Evolutionary conservation across 1,139 yeast genomes (phyloP).

Genomic region (Scheffersomyces lignicola): DNA sequence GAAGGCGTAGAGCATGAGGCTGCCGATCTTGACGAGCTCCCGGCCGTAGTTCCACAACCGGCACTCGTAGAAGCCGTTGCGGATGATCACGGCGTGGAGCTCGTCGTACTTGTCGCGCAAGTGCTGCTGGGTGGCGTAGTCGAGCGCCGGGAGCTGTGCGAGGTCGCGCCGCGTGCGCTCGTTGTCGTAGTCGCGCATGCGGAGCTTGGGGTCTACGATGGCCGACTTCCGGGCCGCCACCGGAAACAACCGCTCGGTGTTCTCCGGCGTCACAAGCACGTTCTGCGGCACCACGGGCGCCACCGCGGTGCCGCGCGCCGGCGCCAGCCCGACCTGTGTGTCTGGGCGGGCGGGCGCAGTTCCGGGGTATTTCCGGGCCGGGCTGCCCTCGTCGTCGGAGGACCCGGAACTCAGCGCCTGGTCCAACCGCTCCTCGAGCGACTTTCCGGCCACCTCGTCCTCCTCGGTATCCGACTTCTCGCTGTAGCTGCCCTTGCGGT

Average conservation of each 20-base stretch:
- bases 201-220: constrained; percentile 54
- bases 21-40: constrained; percentile 61
- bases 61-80: constrained; percentile 68
- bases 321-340: no score
- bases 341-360: no score
- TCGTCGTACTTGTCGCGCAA: constrained; percentile 59
- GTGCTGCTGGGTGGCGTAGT: constrained; percentile 60
- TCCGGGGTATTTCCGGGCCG: no score
- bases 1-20: constrained; percentile 53
- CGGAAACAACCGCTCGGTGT: constrained; percentile 40
- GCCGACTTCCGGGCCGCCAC: constrained; percentile 12
- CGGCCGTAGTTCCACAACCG: constrained; percentile 68
- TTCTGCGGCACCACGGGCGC: constrained; percentile 54
- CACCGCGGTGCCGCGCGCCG: constrained; percentile 32
- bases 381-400: no score
- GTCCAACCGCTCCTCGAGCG: no score
- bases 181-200: constrained; percentile 61
- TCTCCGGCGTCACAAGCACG: constrained; percentile 35
- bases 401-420: no score
- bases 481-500: constrained; percentile 15
- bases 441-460: constrained; percentile 1
- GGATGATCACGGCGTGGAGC: constrained; percentile 56
- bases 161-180: constrained; percentile 54
- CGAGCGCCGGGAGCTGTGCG: constrained; percentile 59
- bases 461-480: neutral